These are phyloP conservation scores for Chloranthus sessilifolius DNA, from an alignment of 164 flowering plant species.

Conservation along the genomic window DNA sequence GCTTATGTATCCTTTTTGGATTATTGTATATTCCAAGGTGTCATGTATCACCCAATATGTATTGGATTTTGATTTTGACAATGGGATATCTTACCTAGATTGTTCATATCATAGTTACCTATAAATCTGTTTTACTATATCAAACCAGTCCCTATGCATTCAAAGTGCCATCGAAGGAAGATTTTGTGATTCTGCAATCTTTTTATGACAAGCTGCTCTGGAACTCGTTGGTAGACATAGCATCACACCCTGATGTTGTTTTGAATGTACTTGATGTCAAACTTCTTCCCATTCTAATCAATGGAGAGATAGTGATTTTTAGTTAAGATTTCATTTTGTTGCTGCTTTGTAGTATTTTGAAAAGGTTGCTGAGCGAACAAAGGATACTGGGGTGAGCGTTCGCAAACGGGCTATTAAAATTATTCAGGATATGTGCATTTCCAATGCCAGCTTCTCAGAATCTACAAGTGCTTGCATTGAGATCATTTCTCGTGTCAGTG, in stretches of 20 bases:
- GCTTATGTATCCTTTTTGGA: constrained; percentile 79
- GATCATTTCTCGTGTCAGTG: constrained; percentile 86
- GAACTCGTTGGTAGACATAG: constrained; percentile 98
- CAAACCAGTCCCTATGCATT: too few relatives aligned
- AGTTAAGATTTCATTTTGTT: constrained; percentile 1
- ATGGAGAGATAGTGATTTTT: background rate
- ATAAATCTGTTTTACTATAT: too few relatives aligned
- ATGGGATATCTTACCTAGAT: too few relatives aligned
- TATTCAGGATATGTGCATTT: constrained; percentile 90
- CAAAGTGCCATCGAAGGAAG: constrained; percentile 98
- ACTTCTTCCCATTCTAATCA: too few relatives aligned
- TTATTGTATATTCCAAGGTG: background rate
- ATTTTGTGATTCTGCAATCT: constrained; percentile 94
- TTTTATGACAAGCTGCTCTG: constrained; percentile 93
- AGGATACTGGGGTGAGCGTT: constrained; percentile 99
- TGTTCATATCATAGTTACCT: too few relatives aligned
- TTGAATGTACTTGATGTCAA: constrained; percentile 60
- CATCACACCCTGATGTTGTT: constrained; percentile 99
- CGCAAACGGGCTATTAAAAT: constrained; percentile 94
- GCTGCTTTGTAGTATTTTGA: constrained; percentile 72
- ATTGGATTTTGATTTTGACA: too few relatives aligned
- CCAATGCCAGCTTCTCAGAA: constrained; percentile 67
- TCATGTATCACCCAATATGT: too few relatives aligned
- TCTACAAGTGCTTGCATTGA: constrained; percentile 79
- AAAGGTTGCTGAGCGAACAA: constrained; percentile 91